Base-by-base conservation (phyloP, 2,329 filamentous ascomycete genomes). In the Paecilomyces formosus region DNA sequence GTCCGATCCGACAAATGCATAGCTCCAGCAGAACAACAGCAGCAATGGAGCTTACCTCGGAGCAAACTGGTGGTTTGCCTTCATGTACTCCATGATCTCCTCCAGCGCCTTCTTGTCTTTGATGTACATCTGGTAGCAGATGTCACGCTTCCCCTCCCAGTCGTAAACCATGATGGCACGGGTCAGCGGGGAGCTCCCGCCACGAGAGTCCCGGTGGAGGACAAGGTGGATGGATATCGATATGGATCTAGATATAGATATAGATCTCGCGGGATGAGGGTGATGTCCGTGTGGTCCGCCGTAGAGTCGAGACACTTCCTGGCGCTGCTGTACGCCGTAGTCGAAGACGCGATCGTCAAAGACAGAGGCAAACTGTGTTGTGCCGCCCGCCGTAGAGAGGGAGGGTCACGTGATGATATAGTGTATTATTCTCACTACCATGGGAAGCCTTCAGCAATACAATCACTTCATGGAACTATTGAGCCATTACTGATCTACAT, bases 81-180 rank as follows among this genome's bases (percentile, higher is more conserved):
- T 84, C 81, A 91, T 87, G 68, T 86, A 85, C 26, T 86, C 81
- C 79, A 90, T 88, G 50, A 94, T 88, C 64, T 92, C 86, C 66
- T 88, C 85, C 58, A 92, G 76, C 49, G 85, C 83, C 75, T 83
- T 87, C 65, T 85, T 85, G 75, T 94, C 88, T 60, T 86, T 83
- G 64, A 93, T 89, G 67, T 92, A 94, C 68, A 94, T 82, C 64
- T 84, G 82, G 71, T 83, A 86, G 75, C 84, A 87, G 63, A 85
- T 79, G 50, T 83, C 81, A 66, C 83, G 79, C 72, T 88, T 88
- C 59, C 84, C 85, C 57, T 85, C 82, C 86, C 86, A 88, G 66
- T 86, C 82, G 72, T 88, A 88, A 18, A 83, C 79, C 74, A 77
- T 77, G 60, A 56, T 68, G 63, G 55, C 33, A 53, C 39, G 39